A percentile compares a stretch with the other conserved stretches of the same genome.
Evolutionary conservation across 805 yeast genomes (phyloP).

Genomic region (Nakazawaea wickerhamii): DNA sequence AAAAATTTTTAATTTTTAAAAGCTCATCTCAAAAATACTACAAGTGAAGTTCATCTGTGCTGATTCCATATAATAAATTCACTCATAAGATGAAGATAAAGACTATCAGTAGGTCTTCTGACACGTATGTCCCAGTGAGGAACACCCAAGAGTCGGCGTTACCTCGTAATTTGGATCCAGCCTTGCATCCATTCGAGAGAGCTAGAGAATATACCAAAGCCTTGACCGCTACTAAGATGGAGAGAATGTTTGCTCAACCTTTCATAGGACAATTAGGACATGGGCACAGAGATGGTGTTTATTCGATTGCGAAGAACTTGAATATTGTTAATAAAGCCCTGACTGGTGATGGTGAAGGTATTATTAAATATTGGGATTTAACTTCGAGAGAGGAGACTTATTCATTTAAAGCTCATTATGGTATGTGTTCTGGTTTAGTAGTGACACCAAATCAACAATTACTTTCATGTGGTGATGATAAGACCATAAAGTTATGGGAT

Average conservation of each 20-base stretch:
- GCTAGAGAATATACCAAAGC: slow-evolving; percentile 96
- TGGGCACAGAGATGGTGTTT: slow-evolving; percentile 95
- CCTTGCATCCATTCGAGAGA: slow-evolving; percentile 93
- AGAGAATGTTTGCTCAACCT: slow-evolving; percentile 96
- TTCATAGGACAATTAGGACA: slow-evolving; percentile 91
- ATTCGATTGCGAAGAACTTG: slow-evolving; percentile 77
- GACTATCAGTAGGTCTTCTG: slow-evolving; percentile 85
- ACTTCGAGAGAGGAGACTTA: slow-evolving; percentile 69
- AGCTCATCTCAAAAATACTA: too few relatives aligned
- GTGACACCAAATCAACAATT: slow-evolving; percentile 55
- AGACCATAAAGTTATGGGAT: slow-evolving; percentile 85
- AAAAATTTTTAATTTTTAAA: too few relatives aligned
- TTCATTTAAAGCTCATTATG: slow-evolving; percentile 84
- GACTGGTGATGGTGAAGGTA: slow-evolving; percentile 93
- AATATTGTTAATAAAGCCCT: slow-evolving; percentile 69
- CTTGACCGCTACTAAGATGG: slow-evolving; percentile 89
- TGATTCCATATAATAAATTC: too few relatives aligned
- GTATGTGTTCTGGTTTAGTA: slow-evolving; percentile 79
- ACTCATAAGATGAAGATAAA: slow-evolving; percentile 87
- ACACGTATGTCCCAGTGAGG: slow-evolving; percentile 86
- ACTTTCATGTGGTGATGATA: slow-evolving; percentile 87
- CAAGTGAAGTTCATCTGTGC: too few relatives aligned
- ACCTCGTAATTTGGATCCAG: slow-evolving; percentile 89
- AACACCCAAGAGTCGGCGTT: slow-evolving; percentile 83
- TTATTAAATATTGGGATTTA: slow-evolving; percentile 90